phyloP scores from a whole-genome alignment of 1,139 yeast genomes.

The Geotrichum restrictum region DNA sequence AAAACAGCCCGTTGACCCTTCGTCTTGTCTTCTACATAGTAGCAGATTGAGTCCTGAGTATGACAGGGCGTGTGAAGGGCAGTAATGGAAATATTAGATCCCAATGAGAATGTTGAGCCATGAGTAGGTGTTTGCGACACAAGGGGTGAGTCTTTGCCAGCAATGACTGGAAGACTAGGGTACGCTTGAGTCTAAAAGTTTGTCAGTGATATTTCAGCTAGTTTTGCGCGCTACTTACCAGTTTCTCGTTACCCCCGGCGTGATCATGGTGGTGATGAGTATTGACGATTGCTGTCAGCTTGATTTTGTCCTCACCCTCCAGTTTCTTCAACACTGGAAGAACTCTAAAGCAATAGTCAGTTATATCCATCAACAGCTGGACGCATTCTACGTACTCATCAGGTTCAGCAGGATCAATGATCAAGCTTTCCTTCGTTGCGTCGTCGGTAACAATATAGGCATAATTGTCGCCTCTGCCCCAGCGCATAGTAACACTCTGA shows the following conservation, averaged over 20 bases:
- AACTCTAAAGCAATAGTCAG: conserved; percentile 27
- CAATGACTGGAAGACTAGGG: conserved; percentile 68
- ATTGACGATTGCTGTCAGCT: conserved; percentile 73
- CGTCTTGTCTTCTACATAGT: conserved; percentile 59
- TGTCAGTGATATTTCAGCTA: background rate
- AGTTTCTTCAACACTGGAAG: conserved; percentile 43
- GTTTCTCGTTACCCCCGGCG: conserved; percentile 73
- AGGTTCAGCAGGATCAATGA: conserved; percentile 91
- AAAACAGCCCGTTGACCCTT: conserved; percentile 71
- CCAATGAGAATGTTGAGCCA: conserved; percentile 46
- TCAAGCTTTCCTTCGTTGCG: conserved; percentile 64
- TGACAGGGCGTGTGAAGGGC: conserved; percentile 97
- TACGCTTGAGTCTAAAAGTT: conserved; percentile 35
- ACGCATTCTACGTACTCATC: conserved; percentile 45
- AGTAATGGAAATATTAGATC: conserved; percentile 59
- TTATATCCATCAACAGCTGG: background rate
- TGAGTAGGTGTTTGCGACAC: conserved; percentile 68
- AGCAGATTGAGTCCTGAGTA: conserved; percentile 92
- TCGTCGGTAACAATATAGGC: conserved; percentile 74
- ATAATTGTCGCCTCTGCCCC: conserved; percentile 92
- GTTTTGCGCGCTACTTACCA: conserved; percentile 28
- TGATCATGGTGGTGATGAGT: conserved; percentile 97
- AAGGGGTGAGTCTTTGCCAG: conserved; percentile 73
- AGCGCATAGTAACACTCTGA: conserved; percentile 81
- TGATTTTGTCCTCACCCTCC: conserved; percentile 38